Evolutionary conservation across 2,329 filamentous ascomycete species (phyloP), one percentile per base, ranked within the genome.

Genomic region (Sarocladium strictum): DNA sequence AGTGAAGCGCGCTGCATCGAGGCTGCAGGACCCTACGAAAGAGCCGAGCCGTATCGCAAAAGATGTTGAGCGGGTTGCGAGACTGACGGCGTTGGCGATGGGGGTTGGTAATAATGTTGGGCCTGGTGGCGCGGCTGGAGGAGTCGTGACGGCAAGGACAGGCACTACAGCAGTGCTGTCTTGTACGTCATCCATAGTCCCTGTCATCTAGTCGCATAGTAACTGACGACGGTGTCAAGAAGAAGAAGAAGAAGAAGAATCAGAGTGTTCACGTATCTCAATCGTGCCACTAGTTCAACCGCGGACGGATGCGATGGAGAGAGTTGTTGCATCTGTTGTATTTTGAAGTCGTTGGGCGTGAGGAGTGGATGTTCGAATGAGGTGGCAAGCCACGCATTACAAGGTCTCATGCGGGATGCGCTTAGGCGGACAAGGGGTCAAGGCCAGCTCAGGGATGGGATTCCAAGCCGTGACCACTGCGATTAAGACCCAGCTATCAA

Each of bases 21-120:
- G 72, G 29, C 77, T 70, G 59, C 75, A 80, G 14, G 74, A 73
- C 38, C 78, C 73, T 32, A 82, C 69, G n/a, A 77, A 64, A 3
- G 77, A 78, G 38, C 78, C 74, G 37, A 81, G 65, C 5, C 79
- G 77, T 23, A 84, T 73, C 29, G 77, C 78, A 23, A 86, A 71
- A 26, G 79, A 77, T 15, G 81, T 80, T 2, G 82, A 84, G 54
- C 80, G 75, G 2, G 83, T 81, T 11, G 81, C 79, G 43, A 86
- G 69, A 59, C 81, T 85, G 54, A 87, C 75, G 26, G 76, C 76
- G 53, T 76, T 79, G 32, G 84, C 84, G 47, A 86, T 65, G 0
- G 81, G 73, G 2, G 68, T 61, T 1, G 84, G 84, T 0, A 87
- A 74, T 17, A 87, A 73, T 11, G 81, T 84, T 51, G 65, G 67